Percentiles rank a stretch among this genome's conserved stretches.
Conservation (phyloP, 768 basidiomycete species). For the Trametes punicea region DNA sequence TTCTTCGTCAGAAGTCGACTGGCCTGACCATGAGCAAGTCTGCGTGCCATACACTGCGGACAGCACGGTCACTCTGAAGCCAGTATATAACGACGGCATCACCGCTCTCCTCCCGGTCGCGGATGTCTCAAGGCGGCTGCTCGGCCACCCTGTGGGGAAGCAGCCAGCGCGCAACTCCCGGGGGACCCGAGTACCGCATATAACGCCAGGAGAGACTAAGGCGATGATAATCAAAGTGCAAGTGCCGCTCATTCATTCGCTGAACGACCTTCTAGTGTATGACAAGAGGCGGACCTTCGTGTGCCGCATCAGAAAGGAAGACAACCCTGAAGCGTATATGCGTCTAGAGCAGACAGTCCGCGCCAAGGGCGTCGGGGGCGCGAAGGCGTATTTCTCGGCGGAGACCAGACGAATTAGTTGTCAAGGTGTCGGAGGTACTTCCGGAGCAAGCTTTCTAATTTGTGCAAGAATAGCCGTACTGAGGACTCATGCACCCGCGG, state of each 20-base stretch:
- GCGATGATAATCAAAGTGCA: conserved; percentile 54
- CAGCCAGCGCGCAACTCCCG: conserved; percentile 22
- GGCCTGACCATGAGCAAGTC: conserved; percentile 45
- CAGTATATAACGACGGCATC: conserved; percentile 32
- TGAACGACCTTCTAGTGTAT: conserved; percentile 41
- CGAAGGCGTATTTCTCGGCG: conserved; percentile 56
- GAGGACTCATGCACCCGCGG: too few species aligned
- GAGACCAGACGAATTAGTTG: conserved; percentile 46
- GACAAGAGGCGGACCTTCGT: conserved; percentile 53
- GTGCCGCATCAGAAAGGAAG: conserved; percentile 37
- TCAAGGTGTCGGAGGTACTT: conserved; percentile 50
- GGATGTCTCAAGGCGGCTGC: conserved; percentile 29
- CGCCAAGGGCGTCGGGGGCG: conserved; percentile 39
- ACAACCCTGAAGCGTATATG: conserved; percentile 38
- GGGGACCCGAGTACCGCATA: conserved; percentile 18
- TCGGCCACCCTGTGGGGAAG: conserved; percentile 29
- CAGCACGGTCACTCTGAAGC: conserved; percentile 50
- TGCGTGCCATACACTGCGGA: conserved; percentile 43
- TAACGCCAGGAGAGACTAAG: conserved; percentile 33
- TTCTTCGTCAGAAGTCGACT: conserved; percentile 37
- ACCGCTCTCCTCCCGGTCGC: conserved; percentile 26
- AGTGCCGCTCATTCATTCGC: conserved; percentile 32
- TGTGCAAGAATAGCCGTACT: too few species aligned
- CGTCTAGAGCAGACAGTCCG: conserved; percentile 37
- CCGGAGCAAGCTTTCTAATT: conserved; percentile 57